Conservation (phyloP, 345 rosid species). For the Bruguiera gymnorhiza region DNA sequence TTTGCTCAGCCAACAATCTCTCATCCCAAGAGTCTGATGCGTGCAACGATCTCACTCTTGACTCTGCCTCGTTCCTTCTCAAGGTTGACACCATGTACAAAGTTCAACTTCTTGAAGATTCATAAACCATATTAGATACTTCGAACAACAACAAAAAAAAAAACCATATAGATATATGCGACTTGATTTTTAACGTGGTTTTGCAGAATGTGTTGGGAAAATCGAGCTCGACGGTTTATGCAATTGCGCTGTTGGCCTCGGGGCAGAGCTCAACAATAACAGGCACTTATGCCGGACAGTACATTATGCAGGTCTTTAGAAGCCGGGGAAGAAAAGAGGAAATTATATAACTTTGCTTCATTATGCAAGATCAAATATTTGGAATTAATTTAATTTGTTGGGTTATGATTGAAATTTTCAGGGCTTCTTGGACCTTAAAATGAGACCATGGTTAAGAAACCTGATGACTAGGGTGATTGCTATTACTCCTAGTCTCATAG, state of each 20-base stretch:
- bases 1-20: conserved; percentile 37
- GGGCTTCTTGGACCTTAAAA: conserved; percentile 65
- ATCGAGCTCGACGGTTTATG: conserved; percentile 54
- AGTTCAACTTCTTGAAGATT: neutral
- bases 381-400: neutral
- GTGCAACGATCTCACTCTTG: conserved; percentile 51
- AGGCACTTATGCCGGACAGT: conserved; percentile 72
- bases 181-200: neutral
- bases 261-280: conserved; percentile 71
- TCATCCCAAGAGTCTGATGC: conserved; percentile 20
- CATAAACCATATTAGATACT: no score
- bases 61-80: conserved; percentile 77
- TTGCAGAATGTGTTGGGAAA: conserved; percentile 62
- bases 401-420: conserved; percentile 5
- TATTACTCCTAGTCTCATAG: conserved; percentile 59
- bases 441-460: conserved; percentile 58
- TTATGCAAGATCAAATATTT: neutral
- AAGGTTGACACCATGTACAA: conserved; percentile 24
- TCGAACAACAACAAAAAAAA: no score
- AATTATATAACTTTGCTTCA: no score
- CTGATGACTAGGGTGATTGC: conserved; percentile 59
- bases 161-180: no score
- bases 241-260: conserved; percentile 61
- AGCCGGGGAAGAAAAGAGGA: no score
- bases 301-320: conserved; percentile 49